Evolutionary conservation across 768 basidiomycete species (phyloP).

Genomic region (Tubosaeta brunneosetosa): DNA sequence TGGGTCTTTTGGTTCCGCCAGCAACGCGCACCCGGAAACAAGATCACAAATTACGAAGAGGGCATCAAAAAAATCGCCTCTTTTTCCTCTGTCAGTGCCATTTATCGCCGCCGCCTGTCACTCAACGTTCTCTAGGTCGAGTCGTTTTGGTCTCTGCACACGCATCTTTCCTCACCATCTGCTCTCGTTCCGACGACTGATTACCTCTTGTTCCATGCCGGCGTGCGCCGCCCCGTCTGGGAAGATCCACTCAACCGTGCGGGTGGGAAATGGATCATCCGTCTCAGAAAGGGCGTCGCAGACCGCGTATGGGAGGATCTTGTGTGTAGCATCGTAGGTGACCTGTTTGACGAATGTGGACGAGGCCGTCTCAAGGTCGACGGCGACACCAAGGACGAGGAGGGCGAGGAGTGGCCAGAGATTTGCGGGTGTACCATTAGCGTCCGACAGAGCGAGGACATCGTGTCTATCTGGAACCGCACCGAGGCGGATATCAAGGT

Average conservation of each 20-base stretch:
- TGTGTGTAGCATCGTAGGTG: slow-evolving; percentile 82
- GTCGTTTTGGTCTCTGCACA: slow-evolving; percentile 93
- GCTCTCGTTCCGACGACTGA: slow-evolving; percentile 85
- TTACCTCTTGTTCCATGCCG: slow-evolving; percentile 86
- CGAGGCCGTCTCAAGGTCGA: slow-evolving; percentile 26
- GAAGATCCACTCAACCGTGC: slow-evolving; percentile 85
- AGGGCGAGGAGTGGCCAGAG: slow-evolving; percentile 58
- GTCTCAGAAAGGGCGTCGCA: slow-evolving; percentile 84
- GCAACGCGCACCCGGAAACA: slow-evolving; percentile 85
- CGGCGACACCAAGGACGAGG: slow-evolving; percentile 31
- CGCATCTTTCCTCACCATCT: slow-evolving; percentile 85
- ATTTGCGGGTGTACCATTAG: slow-evolving; percentile 96
- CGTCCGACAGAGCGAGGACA: slow-evolving; percentile 90
- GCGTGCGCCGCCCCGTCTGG: slow-evolving; percentile 88
- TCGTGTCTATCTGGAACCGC: slow-evolving; percentile 89
- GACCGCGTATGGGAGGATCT: slow-evolving; percentile 92
- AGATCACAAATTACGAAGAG: slow-evolving; percentile 88
- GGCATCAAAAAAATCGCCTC: slow-evolving; percentile 90
- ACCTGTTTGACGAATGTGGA: slow-evolving; percentile 75
- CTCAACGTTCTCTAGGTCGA: slow-evolving; percentile 59
- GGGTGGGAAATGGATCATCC: slow-evolving; percentile 95
- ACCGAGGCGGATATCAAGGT: slow-evolving; percentile 71
- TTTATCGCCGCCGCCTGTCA: neutral
- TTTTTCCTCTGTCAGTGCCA: slow-evolving; percentile 70
- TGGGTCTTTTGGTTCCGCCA: slow-evolving; percentile 94